Evolutionary conservation across 176 grass and related monocot genomes (phyloP), one percentile per base, ranked within the genome.

Genomic region (Phoenix roebelenii): DNA sequence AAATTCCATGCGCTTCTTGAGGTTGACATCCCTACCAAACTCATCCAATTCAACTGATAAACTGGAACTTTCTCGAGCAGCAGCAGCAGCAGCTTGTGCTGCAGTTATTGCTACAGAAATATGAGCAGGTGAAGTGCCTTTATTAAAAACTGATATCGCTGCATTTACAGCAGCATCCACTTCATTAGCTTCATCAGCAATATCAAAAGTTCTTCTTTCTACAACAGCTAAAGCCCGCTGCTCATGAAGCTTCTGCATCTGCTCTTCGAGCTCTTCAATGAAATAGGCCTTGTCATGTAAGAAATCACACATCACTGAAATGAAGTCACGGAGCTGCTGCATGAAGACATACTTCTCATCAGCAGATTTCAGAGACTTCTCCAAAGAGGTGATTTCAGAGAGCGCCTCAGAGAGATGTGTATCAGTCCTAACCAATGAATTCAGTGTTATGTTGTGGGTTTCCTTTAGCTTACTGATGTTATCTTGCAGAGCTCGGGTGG

Each of bases 181-280:
- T 57, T 84, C 69, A 62, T 58, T 76, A 63, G 72, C 83, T 51
- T 88, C 93, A 61, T 98, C 93, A 29, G 79, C 59, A 20, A 85
- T 77, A 51, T 98, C 88, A 10, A 72, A 73, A 28, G 76, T 73
- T 25, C 93, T 76, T 65, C 93, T 88, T 53, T 92, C 88, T 48
- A 67, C 77, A 63, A 92, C 55, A 35, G 80, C 87, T 54, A 54
- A 51, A 50, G 79, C 84, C 22, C 84, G 85, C 25, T 79, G 87
- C 68, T 92, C 82, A 4, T 98, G 84, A 62, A 92, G 50, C 69
- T 88, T 83, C 68, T 92, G 84, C 82, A 98, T 92, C 60, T 81
- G 75, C 22, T 92, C 93, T 77, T 98, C 87, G 63, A 92, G 63
- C 53, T 91, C 93, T 75, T 98, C 93, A 66, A 98, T 88, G 35